Base-by-base conservation (phyloP, 371 early-diverging fungal genomes). In the Rhizopus sp. region DNA sequence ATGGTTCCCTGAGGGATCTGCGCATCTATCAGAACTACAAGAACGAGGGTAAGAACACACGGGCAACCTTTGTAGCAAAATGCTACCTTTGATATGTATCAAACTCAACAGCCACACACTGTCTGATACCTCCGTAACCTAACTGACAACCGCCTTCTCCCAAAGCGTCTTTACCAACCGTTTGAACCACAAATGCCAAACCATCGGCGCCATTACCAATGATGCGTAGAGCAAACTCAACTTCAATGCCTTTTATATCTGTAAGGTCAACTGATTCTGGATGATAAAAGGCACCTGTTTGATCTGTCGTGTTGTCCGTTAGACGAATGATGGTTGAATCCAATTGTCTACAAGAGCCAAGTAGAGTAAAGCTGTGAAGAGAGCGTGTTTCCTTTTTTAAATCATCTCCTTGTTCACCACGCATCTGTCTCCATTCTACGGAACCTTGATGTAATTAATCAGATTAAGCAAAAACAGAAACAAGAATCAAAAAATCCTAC, bases 31-130 rank as follows among this genome's bases (percentile, higher is more conserved):
- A 1, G 55, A 42, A 47, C 78, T 78, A 42, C 8, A 53, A 15
- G 31, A 10, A 37, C 15, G 4, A 29, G 7, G 17, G 8, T 46
- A 17, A 29, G 30, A 32, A 34, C 39, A 30, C 44, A 17, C 3
- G 34, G 33, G 31, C 41, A 50, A n/a, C 13, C 2, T 12, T 23
- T 6, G 13, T 37, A 40, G n/a, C 5, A 16, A 52, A 8, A 56
- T 37, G 46, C 60, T 70, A 72, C 72, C 75, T 73, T 55, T 73
- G 48, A 51, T 84, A 82, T 2, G 81, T 84, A 61, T 84, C 84
- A 41, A 81, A 82, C 37, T 84, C 84, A 23, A 84, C 61, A 5
- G 82, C 84, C 17, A 84, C 39, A 39, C 84, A 80, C 29, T 75
- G 67, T n/a, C 32, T 50, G 1, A 78, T 39, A 15, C 79, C 79